These are phyloP conservation scores for Lactarius akahatsu DNA, from an alignment of 768 basidiomycete genomes.

Conservation along the genomic window DNA sequence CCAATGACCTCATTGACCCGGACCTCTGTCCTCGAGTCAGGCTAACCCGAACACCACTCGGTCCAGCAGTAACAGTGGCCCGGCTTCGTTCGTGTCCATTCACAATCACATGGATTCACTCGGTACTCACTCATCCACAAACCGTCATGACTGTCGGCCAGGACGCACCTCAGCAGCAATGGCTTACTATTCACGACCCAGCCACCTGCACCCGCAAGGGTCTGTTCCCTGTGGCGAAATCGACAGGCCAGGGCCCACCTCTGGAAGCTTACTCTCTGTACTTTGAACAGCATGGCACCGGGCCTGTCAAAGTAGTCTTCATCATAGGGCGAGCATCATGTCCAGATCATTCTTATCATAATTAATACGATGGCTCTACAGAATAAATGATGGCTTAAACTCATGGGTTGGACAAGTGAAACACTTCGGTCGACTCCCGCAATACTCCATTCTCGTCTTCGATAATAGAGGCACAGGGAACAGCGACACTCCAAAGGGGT, in stretches of 20 bases:
- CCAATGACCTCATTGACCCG: too few relatives aligned
- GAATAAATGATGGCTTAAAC: constrained; percentile 62
- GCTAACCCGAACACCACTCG: constrained; percentile 28
- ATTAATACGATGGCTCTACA: constrained; percentile 30
- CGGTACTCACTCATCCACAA: not conserved
- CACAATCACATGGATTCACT: not conserved
- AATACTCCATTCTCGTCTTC: constrained; percentile 69
- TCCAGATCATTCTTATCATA: not conserved
- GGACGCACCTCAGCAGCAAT: constrained; percentile 24
- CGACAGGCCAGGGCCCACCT: constrained; percentile 43
- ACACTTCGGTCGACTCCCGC: constrained; percentile 52
- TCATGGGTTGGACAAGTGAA: constrained; percentile 65
- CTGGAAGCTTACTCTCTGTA: constrained; percentile 73
- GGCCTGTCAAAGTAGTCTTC: constrained; percentile 64
- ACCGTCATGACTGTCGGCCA: not conserved
- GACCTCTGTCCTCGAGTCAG: too few relatives aligned
- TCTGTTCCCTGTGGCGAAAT: constrained; percentile 66
- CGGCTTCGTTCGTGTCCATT: too few relatives aligned
- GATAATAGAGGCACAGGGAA: constrained; percentile 86
- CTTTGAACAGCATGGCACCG: constrained; percentile 68
- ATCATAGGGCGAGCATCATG: constrained; percentile 62
- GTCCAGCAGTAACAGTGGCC: too few relatives aligned
- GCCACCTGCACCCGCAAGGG: constrained; percentile 65
- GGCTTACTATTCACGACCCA: constrained; percentile 54
- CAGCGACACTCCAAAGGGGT: constrained; percentile 67